Conservation (phyloP, 192 early-diverging fungal genomes). For the Dispira parvispora region DNA sequence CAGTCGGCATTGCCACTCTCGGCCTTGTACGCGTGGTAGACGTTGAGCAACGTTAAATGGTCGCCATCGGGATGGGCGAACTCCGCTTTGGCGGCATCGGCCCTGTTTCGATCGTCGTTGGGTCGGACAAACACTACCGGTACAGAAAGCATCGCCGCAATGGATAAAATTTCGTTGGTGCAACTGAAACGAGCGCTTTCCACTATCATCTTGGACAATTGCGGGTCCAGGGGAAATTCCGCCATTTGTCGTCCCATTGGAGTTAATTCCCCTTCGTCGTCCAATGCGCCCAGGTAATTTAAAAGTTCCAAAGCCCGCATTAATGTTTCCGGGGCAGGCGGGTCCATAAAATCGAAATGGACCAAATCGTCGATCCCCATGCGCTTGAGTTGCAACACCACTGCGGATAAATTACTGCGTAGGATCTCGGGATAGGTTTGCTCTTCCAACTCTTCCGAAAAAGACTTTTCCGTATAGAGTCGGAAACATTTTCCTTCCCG, state of each 20-base stretch:
- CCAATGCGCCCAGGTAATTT: constrained; percentile 85
- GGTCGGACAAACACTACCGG: constrained; percentile 89
- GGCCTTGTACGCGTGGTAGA: constrained; percentile 88
- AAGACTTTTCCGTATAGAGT: constrained; percentile 95
- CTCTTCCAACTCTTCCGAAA: constrained; percentile 81
- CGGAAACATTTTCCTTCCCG: constrained; percentile 94
- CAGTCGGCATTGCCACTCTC: constrained; percentile 69
- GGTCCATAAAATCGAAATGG: constrained; percentile 99
- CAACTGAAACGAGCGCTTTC: constrained; percentile 66
- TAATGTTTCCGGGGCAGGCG: constrained; percentile 93
- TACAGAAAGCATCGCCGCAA: constrained; percentile 84
- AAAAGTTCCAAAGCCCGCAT: constrained; percentile 95
- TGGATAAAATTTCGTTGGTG: constrained; percentile 86
- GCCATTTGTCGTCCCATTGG: constrained; percentile 69
- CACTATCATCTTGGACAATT: constrained; percentile 87
- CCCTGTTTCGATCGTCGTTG: constrained; percentile 66
- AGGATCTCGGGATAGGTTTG: constrained; percentile 98
- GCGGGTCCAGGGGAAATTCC: constrained; percentile 95
- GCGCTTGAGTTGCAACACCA: constrained; percentile 95
- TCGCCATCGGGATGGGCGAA: constrained; percentile 94
- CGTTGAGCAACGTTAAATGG: constrained; percentile 91
- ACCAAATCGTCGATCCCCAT: constrained; percentile 94
- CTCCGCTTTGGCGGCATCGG: constrained; percentile 79
- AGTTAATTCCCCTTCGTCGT: constrained; percentile 91
- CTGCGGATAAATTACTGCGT: constrained; percentile 86